Conservation (phyloP, 1,284 basidiomycete species). For the Puccinia triticina region DNA sequence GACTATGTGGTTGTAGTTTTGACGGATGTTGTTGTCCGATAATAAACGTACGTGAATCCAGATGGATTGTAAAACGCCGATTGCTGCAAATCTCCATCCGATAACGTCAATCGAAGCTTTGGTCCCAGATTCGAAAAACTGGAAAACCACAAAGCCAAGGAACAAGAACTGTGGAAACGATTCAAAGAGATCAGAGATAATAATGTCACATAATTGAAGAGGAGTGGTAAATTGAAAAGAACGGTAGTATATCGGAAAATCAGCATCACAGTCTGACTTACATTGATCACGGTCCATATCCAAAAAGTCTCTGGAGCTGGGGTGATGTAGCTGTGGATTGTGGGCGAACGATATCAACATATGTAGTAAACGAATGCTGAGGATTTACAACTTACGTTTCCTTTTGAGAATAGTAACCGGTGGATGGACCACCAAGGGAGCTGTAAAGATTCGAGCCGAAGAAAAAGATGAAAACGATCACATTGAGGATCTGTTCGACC, state of each 20-base stretch:
- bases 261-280: not conserved
- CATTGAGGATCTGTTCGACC: slow-evolving; percentile 39
- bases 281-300: slow-evolving; percentile 51
- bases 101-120: slow-evolving; percentile 58
- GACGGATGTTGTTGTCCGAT: slow-evolving; percentile 10
- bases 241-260: not conserved
- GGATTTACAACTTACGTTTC: slow-evolving; percentile 28
- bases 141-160: slow-evolving; percentile 59
- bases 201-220: not conserved
- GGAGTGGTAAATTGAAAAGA: too few relatives aligned
- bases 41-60: slow-evolving; percentile 53
- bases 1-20: slow-evolving; percentile 51
- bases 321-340: slow-evolving; percentile 35
- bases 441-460: slow-evolving; percentile 49
- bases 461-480: slow-evolving; percentile 50
- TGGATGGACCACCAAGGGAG: slow-evolving; percentile 47
- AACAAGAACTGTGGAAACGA: slow-evolving; percentile 56
- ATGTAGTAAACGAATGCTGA: not conserved
- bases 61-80: slow-evolving; percentile 58
- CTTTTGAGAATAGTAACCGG: slow-evolving; percentile 52
- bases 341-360: not conserved
- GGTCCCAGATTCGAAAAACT: slow-evolving; percentile 57
- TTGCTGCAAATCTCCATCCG: slow-evolving; percentile 61
- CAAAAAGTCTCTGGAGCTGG: slow-evolving; percentile 50
- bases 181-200: not conserved